These are phyloP conservation scores for Fistulinella cinereoalba DNA, from an alignment of 1,284 basidiomycete genomes.

Conservation along the genomic window DNA sequence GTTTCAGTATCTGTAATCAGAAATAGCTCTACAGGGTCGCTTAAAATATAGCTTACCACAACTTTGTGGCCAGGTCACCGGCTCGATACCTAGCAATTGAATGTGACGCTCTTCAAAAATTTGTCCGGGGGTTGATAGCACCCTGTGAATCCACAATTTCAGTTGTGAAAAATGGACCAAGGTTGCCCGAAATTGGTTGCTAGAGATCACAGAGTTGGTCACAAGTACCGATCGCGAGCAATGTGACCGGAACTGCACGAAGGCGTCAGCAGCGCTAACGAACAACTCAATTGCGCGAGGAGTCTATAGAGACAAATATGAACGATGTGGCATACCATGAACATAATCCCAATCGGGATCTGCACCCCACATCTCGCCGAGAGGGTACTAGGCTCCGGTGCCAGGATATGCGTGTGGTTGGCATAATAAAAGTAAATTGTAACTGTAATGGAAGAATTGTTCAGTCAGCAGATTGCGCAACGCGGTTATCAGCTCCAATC, in stretches of 20 bases:
- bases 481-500: conserved; percentile 1
- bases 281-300: conserved; percentile 7
- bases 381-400: conserved; percentile 1
- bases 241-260: conserved; percentile 14
- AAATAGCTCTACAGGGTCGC: conserved; percentile 7
- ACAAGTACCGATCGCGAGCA: conserved; percentile 10
- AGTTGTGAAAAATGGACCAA: conserved; percentile 19
- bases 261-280: conserved; percentile 2
- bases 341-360: conserved; percentile 12
- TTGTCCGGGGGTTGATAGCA: conserved; percentile 1
- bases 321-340: neutral
- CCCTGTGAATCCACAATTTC: conserved; percentile 19
- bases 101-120: neutral
- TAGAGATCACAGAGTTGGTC: conserved; percentile 4
- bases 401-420: conserved; percentile 9
- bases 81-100: neutral
- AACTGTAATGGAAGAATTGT: conserved; percentile 16
- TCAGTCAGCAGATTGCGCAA: conserved; percentile 8
- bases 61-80: neutral
- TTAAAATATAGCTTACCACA: conserved; percentile 14
- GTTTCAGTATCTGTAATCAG: conserved; percentile 1
- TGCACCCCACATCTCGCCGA: conserved; percentile 25
- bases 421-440: conserved; percentile 10
- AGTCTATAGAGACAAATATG: conserved; percentile 7
- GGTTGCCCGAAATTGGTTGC: conserved; percentile 7